Base-by-base conservation (phyloP, 2,329 filamentous ascomycete species). In the Cladosporium cucumerinum region DNA sequence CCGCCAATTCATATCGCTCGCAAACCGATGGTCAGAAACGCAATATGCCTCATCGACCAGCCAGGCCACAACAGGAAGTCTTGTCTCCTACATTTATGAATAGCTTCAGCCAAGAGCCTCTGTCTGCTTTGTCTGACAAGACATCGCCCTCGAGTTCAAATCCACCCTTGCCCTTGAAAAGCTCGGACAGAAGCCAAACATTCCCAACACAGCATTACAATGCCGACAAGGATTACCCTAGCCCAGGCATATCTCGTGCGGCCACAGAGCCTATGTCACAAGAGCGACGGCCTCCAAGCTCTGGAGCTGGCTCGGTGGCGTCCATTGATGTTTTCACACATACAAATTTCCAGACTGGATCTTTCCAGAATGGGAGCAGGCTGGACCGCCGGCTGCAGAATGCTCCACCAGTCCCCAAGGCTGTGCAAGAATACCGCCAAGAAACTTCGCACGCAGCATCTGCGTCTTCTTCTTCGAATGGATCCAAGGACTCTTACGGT, bases 381-480 rank as follows among this genome's bases (percentile, higher is more conserved):
- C 64, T 70, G 25, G 74, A 76, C 55, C 63, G 62, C 32, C 60
- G 74, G 14, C 64, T 73, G 43, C 68, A 74, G 39, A 70, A 75
- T 61, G 72, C 71, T 12, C 75, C 75, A 28, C 74, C 74, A 26
- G 72, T 76, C 16, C 74, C 74, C 1, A 69, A 69, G 52, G 68
- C 72, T 18, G 69, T 74, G 2, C 66, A 70, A 64, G 68, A 72
- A 34, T 62, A 72, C 61, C 67, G 71, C 23, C 64, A 72, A 48
- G 67, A 72, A 21, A 69, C 68, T 30, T 65, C 39, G n/a, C 73
- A 76, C 46, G 66, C 69, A 21, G 69, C 73, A 3, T 73, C 72
- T n/a, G 71, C 69, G 18, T 75, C 73, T 14, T 69, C 66, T 4
- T 74, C 74, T 3, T 76, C 73, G 1, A 67, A 70, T 6, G 65